Conservation (phyloP, 2,329 filamentous ascomycete genomes). For the Pseudogymnoascus sp. region DNA sequence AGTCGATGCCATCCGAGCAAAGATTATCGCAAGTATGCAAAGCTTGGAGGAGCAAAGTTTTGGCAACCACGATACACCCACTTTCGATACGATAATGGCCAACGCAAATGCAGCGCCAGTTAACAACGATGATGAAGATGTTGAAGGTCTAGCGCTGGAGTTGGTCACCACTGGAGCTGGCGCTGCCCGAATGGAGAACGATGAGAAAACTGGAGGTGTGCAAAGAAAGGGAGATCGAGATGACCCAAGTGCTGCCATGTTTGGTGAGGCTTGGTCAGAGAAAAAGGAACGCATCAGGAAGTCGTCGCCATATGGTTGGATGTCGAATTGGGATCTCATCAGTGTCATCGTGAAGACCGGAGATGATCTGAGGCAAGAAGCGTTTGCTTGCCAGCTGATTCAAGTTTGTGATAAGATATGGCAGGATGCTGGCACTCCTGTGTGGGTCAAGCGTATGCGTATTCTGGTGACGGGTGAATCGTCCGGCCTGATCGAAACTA, state of each 20-base stretch:
- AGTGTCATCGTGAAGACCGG: slow-evolving; percentile 86
- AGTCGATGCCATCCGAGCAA: slow-evolving; percentile 75
- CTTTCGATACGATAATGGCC: slow-evolving; percentile 76
- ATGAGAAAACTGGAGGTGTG: slow-evolving; percentile 77
- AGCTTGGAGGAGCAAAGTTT: slow-evolving; percentile 81
- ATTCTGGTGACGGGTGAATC: slow-evolving; percentile 81
- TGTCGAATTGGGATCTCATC: slow-evolving; percentile 83
- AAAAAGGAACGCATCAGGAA: slow-evolving; percentile 80
- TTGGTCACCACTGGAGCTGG: slow-evolving; percentile 62
- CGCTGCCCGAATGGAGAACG: slow-evolving; percentile 80
- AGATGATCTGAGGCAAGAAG: slow-evolving; percentile 74
- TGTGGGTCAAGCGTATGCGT: slow-evolving; percentile 87
- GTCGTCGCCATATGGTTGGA: slow-evolving; percentile 78
- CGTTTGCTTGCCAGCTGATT: slow-evolving; percentile 80
- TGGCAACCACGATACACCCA: slow-evolving; percentile 63
- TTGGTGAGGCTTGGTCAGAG: slow-evolving; percentile 77
- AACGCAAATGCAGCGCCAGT: slow-evolving; percentile 53
- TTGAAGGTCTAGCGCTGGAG: slow-evolving; percentile 40
- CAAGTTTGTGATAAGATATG: slow-evolving; percentile 75
- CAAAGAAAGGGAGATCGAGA: slow-evolving; percentile 75
- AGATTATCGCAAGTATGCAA: slow-evolving; percentile 88
- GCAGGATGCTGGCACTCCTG: slow-evolving; percentile 63
- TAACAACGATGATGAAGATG: slow-evolving; percentile 41
- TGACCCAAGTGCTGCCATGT: slow-evolving; percentile 77
- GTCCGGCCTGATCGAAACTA: slow-evolving; percentile 78